A percentile compares a stretch with the other conserved stretches of the same genome.
These are phyloP conservation scores for Gelatoporia subvermispora DNA, from an alignment of 768 basidiomycete species.

Conservation along the genomic window DNA sequence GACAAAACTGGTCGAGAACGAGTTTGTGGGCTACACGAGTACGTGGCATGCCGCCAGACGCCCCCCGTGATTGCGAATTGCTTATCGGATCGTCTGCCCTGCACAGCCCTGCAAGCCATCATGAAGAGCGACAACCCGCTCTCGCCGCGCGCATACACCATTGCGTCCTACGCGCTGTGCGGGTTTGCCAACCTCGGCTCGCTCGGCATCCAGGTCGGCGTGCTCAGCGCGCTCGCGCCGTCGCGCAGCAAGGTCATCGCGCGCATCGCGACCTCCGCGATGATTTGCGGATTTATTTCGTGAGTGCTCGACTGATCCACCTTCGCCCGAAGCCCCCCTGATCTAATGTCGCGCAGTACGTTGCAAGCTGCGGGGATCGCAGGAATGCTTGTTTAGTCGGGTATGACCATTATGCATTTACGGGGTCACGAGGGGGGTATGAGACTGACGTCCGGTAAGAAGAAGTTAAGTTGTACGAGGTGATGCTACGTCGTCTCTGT, in stretches of 20 bases:
- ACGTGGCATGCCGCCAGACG: constrained; percentile 10
- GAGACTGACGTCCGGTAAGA: neutral
- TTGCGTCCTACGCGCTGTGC: constrained; percentile 83
- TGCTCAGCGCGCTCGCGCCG: constrained; percentile 65
- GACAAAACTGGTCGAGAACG: constrained; percentile 83
- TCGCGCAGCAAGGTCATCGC: constrained; percentile 68
- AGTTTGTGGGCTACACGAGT: constrained; percentile 72
- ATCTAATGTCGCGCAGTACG: constrained; percentile 10
- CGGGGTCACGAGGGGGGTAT: neutral
- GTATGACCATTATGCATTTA: neutral
- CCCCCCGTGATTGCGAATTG: neutral
- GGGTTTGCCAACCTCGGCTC: constrained; percentile 89
- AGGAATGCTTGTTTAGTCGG: constrained; percentile 22
- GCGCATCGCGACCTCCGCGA: constrained; percentile 59
- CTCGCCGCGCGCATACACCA: constrained; percentile 70
- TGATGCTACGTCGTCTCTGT: neutral
- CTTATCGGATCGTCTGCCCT: neutral
- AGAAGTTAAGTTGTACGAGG: neutral
- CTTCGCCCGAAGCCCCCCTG: neutral
- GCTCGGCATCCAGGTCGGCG: constrained; percentile 82
- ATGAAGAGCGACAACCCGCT: constrained; percentile 46
- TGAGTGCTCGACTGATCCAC: constrained; percentile 10
- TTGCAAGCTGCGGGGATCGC: constrained; percentile 27
- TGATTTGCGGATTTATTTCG: constrained; percentile 68
- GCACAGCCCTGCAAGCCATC: constrained; percentile 42